phyloP scores from a whole-genome alignment of 768 basidiomycete genomes.

The Tubosaeta sp. region DNA sequence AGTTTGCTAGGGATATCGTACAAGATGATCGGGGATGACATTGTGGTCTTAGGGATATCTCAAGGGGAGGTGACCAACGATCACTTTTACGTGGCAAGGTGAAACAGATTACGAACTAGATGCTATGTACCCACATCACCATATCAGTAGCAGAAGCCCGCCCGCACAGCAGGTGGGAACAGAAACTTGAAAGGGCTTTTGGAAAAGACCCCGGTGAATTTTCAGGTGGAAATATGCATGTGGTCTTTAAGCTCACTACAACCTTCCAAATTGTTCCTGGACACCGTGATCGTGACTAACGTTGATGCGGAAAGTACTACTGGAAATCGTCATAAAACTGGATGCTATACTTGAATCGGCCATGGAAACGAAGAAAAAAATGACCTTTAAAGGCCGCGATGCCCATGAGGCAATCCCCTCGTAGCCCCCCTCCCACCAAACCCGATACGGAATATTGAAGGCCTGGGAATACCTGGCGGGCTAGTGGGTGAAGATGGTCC shows the following conservation, averaged over 20 bases:
- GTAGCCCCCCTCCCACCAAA: conserved; percentile 51
- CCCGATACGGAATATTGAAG: conserved; percentile 47
- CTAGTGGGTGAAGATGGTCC: conserved; percentile 12
- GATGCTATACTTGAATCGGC: conserved; percentile 8
- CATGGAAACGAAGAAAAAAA: neutral
- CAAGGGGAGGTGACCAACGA: neutral
- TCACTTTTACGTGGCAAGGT: conserved; percentile 3
- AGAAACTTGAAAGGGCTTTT: neutral
- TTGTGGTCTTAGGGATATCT: conserved; percentile 7
- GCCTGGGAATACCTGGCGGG: conserved; percentile 12
- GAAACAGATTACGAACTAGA: neutral
- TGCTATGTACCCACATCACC: conserved; percentile 4
- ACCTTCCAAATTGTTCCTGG: conserved; percentile 3
- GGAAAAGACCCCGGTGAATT: neutral
- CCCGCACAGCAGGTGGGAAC: neutral
- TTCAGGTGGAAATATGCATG: neutral
- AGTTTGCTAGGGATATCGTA: conserved; percentile 43
- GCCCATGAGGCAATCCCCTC: conserved; percentile 22
- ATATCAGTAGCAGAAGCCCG: neutral
- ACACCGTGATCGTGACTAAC: conserved; percentile 19
- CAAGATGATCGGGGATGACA: conserved; percentile 32
- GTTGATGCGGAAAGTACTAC: conserved; percentile 3
- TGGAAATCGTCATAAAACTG: neutral
- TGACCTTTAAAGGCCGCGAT: conserved; percentile 11
- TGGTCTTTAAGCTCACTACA: neutral